Evolutionary conservation across 768 basidiomycete genomes (phyloP).

Genomic region (Kwoniella mangroviensis): DNA sequence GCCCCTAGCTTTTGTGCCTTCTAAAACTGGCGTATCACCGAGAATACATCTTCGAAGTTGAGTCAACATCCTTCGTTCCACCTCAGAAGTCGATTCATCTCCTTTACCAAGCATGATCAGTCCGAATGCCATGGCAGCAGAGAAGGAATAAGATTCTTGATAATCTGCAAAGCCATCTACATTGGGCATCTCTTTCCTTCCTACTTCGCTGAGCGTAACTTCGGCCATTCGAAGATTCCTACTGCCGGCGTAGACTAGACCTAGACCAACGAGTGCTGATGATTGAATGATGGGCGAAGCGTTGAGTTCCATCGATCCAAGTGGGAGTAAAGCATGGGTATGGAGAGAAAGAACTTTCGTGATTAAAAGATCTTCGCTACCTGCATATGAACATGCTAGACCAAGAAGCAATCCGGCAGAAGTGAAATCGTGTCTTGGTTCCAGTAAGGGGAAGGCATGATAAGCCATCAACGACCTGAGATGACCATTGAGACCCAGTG

Average conservation of each 20-base stretch:
- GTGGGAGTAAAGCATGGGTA: slow-evolving; percentile 87
- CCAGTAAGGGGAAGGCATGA: slow-evolving; percentile 94
- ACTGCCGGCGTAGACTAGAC: slow-evolving; percentile 85
- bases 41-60: slow-evolving; percentile 76
- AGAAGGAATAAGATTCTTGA: slow-evolving; percentile 87
- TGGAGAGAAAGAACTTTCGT: slow-evolving; percentile 91
- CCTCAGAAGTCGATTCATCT: slow-evolving; percentile 66
- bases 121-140: slow-evolving; percentile 87
- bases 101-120: slow-evolving; percentile 96
- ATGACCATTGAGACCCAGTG: slow-evolving; percentile 89
- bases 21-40: slow-evolving; percentile 62
- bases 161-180: slow-evolving; percentile 85
- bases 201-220: slow-evolving; percentile 82
- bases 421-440: slow-evolving; percentile 93
- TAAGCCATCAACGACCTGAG: slow-evolving; percentile 86
- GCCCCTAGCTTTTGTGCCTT: slow-evolving; percentile 36
- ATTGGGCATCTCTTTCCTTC: slow-evolving; percentile 73
- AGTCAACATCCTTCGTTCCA: slow-evolving; percentile 72
- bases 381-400: slow-evolving; percentile 86
- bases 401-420: slow-evolving; percentile 92
- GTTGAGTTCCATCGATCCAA: slow-evolving; percentile 83
- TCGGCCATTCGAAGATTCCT: slow-evolving; percentile 90
- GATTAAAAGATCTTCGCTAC: slow-evolving; percentile 81
- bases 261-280: slow-evolving; percentile 83
- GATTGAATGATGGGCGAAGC: slow-evolving; percentile 87